Evolutionary conservation across 345 rosid genomes (phyloP), one percentile per base, ranked within the genome.

Genomic region (Corchorus olitorius): DNA sequence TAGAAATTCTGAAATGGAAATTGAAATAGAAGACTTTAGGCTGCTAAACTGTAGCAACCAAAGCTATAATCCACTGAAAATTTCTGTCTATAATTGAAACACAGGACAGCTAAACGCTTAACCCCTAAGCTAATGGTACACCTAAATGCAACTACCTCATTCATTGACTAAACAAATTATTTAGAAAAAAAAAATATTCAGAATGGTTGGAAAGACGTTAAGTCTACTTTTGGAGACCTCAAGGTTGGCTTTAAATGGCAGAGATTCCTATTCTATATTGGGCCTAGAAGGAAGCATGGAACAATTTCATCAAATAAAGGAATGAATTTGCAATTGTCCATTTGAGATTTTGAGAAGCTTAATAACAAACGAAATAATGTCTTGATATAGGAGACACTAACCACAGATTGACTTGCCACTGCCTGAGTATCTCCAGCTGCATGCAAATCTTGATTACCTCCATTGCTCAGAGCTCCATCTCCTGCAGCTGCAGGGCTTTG

Each of bases 401-500:
- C 71, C 71, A 2, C 39, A 46, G 71, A 67, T 67, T 67, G 71
- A 46, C 55, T 45, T 67, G 71, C 71, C 54, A 46, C 34, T 46
- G 39, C 13, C 55, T 67, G n/a, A 33, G 55, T 20, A 45, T 67
- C 53, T 46, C 71, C 71, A 67, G 71, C 55, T 12, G 39, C 55
- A 20, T 67, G 71, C 54, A 67, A 67, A 12, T 46, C 55, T 46
- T 67, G 71, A 22, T 67, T 46, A 46, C 19, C 43, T 62, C 71
- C 71, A 14, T 67, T 67, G 55, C 55, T 67, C 34, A 66, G 54
- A 13, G 54, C 37, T 20, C 71, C 71, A 66, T 66, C 70, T 66
- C 45, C 71, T 20, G 54, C 54, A 8, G 71, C 3, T 20, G 20
- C 3, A 66, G 12, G 54, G 71, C 37, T 66, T 66, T 66, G 54